phyloP scores from a whole-genome alignment of 208 protist species.

The Acanthamoeba castellanii region DNA sequence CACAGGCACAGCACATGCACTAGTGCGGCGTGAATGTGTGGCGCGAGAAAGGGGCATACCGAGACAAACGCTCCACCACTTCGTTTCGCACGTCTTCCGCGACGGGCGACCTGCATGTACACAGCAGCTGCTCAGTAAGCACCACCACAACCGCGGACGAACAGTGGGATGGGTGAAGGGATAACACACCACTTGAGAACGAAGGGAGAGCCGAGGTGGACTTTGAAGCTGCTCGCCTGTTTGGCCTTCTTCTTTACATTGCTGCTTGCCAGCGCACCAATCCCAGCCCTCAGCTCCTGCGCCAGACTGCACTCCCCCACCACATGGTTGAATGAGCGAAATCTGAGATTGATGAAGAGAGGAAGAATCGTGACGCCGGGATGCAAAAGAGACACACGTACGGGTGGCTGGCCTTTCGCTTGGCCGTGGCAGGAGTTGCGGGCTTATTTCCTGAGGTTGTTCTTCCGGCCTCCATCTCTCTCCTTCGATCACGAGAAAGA shows the following conservation, averaged over 20 bases:
- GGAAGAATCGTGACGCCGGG: too few relatives aligned
- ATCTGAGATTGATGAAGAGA: too few relatives aligned
- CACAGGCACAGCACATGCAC: neutral
- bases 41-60: neutral
- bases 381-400: neutral
- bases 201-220: neutral
- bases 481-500: neutral
- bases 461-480: neutral
- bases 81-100: neutral
- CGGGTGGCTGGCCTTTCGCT: neutral
- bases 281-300: neutral
- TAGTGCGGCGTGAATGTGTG: neutral
- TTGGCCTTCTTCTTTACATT: neutral
- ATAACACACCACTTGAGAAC: neutral
- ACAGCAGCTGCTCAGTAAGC: neutral
- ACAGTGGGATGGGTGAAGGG: neutral
- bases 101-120: neutral
- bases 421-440: neutral
- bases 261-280: neutral
- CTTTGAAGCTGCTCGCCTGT: neutral
- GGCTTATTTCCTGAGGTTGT: neutral
- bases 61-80: neutral
- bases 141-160: neutral
- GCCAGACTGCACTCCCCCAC: neutral
- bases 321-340: too few relatives aligned